Evolutionary conservation across 192 early-diverging fungal species (phyloP).

Genomic region (Podila epicladia): DNA sequence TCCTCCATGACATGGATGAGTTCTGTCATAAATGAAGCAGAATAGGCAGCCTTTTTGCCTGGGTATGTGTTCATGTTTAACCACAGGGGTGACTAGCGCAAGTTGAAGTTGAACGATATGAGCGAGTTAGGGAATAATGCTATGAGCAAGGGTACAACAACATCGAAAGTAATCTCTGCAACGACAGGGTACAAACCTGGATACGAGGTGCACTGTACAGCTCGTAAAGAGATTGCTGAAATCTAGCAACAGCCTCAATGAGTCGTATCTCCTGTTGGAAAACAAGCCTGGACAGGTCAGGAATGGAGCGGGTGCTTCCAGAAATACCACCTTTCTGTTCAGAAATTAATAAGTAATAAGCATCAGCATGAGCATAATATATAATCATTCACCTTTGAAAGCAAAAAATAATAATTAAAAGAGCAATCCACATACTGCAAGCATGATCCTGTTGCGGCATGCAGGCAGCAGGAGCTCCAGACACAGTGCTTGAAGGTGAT

Average conservation of each 20-base stretch:
- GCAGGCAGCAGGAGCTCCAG: conserved; percentile 52
- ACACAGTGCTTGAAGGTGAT: conserved; percentile 61
- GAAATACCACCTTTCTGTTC: conserved; percentile 44
- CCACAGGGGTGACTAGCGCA: conserved; percentile 36
- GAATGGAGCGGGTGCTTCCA: conserved; percentile 38
- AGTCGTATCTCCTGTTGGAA: conserved; percentile 61
- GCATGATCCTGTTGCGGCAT: conserved; percentile 34
- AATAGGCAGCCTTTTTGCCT: conserved; percentile 26
- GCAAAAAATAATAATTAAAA: neutral
- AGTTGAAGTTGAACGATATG: neutral
- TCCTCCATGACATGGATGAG: conserved; percentile 41
- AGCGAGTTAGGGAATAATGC: too few relatives aligned
- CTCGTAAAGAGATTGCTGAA: conserved; percentile 56
- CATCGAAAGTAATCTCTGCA: too few relatives aligned
- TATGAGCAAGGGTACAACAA: too few relatives aligned
- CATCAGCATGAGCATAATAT: neutral
- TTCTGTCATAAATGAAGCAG: conserved; percentile 35
- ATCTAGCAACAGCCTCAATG: conserved; percentile 55
- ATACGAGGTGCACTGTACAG: conserved; percentile 65
- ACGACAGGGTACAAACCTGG: conserved; percentile 49
- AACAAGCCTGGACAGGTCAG: conserved; percentile 51
- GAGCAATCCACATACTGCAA: conserved; percentile 11
- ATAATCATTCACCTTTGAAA: neutral
- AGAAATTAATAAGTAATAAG: conserved; percentile 1
- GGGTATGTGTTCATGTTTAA: conserved; percentile 51